Evolutionary conservation across 345 rosid species (phyloP), one percentile per base, ranked within the genome.

Genomic region (Eucalyptus fibrosa): DNA sequence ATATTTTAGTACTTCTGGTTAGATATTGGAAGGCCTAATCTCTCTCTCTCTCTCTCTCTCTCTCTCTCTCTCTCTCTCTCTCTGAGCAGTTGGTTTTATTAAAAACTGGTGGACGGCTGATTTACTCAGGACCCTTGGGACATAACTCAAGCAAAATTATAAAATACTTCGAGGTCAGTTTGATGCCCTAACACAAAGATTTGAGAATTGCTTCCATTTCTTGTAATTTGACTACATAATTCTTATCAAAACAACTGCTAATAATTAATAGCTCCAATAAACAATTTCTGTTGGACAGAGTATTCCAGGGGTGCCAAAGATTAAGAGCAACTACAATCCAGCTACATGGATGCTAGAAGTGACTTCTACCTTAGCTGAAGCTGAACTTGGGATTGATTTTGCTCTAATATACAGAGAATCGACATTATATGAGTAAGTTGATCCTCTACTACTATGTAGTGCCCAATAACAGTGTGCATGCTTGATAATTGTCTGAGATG

Each of bases 301-400:
- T 40, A 90, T 97, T 26, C 89, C 93, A 50, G 96, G 98, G 56
- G 95, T 94, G 89, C 88, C 93, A 4, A 95, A 95, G 90, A 96
- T 95, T 32, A 94, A 87, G 91, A 93, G 94, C 77, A 95, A 94
- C 65, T 92, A 91, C 88, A 97, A 97, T 90, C 97, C 99, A 32
- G 95, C 97, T 50, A 96, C 98, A 67, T 97, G 99, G 98, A 93
- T 96, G 94, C 86, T 97, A 87, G 98, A 96, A 51, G 93, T 94
- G 51, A 93, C 97, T 90, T 95, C 96, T 85, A 88, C 89, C 82
- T 95, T 94, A 9, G 89, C 93, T 32, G 98, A 97, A 92, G 82
- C 87, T 86, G 94, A 96, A 80, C 94, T 94, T 51, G 92, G 94
- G 23, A 67, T 94, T 9, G 98, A 96, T 92, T 97, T 94, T 87